Evolutionary conservation across 805 yeast species (phyloP).

Genomic region (Cephaloascus fragrans): DNA sequence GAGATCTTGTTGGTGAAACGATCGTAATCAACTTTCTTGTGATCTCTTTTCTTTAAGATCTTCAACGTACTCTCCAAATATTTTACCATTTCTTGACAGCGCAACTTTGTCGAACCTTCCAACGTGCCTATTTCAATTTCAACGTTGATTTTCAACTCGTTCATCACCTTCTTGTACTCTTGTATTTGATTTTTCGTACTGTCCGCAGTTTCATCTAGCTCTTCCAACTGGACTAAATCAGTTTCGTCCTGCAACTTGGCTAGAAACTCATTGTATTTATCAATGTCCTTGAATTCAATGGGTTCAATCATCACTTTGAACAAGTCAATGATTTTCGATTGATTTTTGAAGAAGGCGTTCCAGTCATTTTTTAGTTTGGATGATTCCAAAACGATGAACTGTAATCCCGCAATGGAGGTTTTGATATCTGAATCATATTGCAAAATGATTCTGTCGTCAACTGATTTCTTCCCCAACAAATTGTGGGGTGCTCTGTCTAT

Average conservation of each 20-base stretch:
- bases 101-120: slow-evolving; percentile 17
- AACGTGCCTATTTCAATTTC: slow-evolving; percentile 9
- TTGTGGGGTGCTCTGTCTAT: slow-evolving; percentile 24
- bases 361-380: slow-evolving; percentile 14
- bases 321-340: slow-evolving; percentile 17
- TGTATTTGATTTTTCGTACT: slow-evolving; percentile 16
- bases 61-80: slow-evolving; percentile 25
- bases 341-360: slow-evolving; percentile 21
- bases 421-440: slow-evolving; percentile 35
- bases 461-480: slow-evolving; percentile 17
- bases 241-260: slow-evolving; percentile 12
- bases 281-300: slow-evolving; percentile 23
- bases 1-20: slow-evolving; percentile 25
- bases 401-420: slow-evolving; percentile 31
- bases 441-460: slow-evolving; percentile 27
- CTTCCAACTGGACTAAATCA: slow-evolving; percentile 6
- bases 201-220: slow-evolving; percentile 15
- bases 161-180: slow-evolving; percentile 15
- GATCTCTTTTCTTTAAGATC: slow-evolving; percentile 32
- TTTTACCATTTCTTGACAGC: slow-evolving; percentile 27
- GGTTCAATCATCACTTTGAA: slow-evolving; percentile 26
- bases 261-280: slow-evolving; percentile 18
- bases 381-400: slow-evolving; percentile 21
- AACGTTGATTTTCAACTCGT: slow-evolving; percentile 11
- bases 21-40: slow-evolving; percentile 30